Evolutionary conservation across 2,329 filamentous ascomycete species (phyloP).

Genomic region (Dryadomyces quercivorus): DNA sequence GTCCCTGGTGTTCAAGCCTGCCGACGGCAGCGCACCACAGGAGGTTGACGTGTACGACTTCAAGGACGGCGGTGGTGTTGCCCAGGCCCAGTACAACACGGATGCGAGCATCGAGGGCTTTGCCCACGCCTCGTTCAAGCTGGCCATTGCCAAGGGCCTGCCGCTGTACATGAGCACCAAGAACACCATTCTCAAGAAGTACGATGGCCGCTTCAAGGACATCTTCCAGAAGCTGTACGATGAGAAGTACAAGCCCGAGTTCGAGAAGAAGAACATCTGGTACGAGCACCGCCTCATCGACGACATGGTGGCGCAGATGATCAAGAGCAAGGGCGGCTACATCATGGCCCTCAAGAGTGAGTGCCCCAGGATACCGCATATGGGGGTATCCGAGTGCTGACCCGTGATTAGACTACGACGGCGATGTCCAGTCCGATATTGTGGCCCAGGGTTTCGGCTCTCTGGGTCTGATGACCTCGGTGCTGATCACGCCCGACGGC

Average conservation of each 20-base stretch:
- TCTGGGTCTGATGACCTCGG: conserved; percentile 95
- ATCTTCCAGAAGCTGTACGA: conserved; percentile 98
- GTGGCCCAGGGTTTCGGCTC: conserved; percentile 97
- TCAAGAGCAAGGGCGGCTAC: conserved; percentile 95
- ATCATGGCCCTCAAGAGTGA: conserved; percentile 97
- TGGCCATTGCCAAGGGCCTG: conserved; percentile 73
- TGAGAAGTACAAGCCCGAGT: conserved; percentile 70
- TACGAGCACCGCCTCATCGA: conserved; percentile 99
- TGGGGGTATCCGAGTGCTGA: not conserved
- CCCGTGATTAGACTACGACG: conserved; percentile 75
- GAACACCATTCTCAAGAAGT: conserved; percentile 99
- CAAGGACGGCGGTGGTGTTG: conserved; percentile 72
- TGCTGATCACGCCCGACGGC: conserved; percentile 91
- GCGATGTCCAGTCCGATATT: conserved; percentile 97
- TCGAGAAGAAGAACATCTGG: conserved; percentile 90
- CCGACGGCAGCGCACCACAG: conserved; percentile 65
- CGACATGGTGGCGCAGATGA: conserved; percentile 99
- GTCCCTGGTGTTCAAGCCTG: conserved; percentile 87
- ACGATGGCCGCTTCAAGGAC: conserved; percentile 98
- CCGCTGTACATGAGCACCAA: conserved; percentile 99
- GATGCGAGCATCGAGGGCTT: conserved; percentile 91
- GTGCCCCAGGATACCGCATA: conserved; percentile 19
- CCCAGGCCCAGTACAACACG: conserved; percentile 97
- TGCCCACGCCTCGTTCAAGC: conserved; percentile 92
- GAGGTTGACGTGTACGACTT: conserved; percentile 86